Base-by-base conservation (phyloP, 164 flowering plant species). In the Vitis cinerea region DNA sequence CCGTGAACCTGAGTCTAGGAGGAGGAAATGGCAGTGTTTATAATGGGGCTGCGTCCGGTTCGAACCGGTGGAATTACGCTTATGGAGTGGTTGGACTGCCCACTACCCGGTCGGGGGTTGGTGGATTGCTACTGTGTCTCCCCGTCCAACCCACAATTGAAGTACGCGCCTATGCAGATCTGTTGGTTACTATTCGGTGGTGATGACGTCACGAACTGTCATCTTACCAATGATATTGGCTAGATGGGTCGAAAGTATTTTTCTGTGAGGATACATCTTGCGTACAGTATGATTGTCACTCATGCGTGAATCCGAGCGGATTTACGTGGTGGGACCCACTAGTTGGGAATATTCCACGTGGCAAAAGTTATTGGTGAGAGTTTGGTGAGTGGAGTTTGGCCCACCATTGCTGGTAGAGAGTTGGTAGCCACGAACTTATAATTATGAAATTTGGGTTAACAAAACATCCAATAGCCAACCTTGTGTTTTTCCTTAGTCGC, bases 41-140 rank as follows among this genome's bases (percentile, higher is more conserved):
- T 65, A 29, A 57, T 48, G 50, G 50, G 50, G 10, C 51, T 10
- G 44, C 23, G 29, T 27, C 78, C 80, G 76, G 78, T 44, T 63
- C 37, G 78, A 69, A 66, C 79, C 74, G 76, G 76, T 51, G 37
- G 50, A 19, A 3, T 23, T 50, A 1, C 16, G 4, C 9, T 31
- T 30, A 2, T 9, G 19, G 49, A 23, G 63, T 57, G 9, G 60
- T 37, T 71, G 73, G 61, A 71, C 74, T 72, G 78, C 59, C 67
- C 10, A 48, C 69, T 54, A 61, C 65, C 74, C 66, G 83, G 78
- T 66, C 66, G 66, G 80, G 78, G 78, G 80, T 80, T 80, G 83
- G 80, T 80, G 80, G 74, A 31, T 55, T 56, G 9, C 47, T 17
- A 1, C 2, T 9, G 15, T 49, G 59, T 6, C 29, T 47, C 15